Evolutionary conservation across 345 rosid species (phyloP).

Genomic region (Citrus maxima): DNA sequence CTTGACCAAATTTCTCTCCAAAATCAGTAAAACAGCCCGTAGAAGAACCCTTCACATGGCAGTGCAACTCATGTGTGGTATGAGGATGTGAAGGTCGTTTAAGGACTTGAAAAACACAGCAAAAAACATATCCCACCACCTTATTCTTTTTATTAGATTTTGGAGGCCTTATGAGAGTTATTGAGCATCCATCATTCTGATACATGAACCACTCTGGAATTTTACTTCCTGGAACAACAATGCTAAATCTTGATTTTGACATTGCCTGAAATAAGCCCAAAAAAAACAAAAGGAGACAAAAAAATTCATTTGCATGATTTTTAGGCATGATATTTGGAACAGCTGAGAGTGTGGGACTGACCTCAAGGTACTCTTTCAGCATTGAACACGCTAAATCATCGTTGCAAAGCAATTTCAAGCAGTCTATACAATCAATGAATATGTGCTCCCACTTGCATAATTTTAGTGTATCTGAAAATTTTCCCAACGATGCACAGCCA

Average conservation of each 20-base stretch:
- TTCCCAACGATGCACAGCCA: constrained; percentile 16
- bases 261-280: not conserved
- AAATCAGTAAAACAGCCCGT: too few species aligned
- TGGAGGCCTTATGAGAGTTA: not conserved
- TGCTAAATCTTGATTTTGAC: too few species aligned
- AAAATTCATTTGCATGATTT: not conserved
- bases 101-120: not conserved
- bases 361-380: not conserved
- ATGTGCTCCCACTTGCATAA: not conserved
- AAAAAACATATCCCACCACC: not conserved
- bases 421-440: not conserved
- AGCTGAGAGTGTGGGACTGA: not conserved
- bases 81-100: not conserved
- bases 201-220: constrained; percentile 16
- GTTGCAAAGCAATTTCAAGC: constrained; percentile 3
- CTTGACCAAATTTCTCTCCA: too few species aligned
- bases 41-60: too few species aligned
- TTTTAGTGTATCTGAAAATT: constrained; percentile 2
- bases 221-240: constrained; percentile 8
- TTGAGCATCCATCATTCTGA: not conserved
- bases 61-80: too few species aligned
- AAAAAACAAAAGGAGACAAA: not conserved
- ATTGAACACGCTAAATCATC: not conserved
- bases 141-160: too few species aligned
- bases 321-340: not conserved